Conservation (phyloP, 768 basidiomycete species). For the Pseudohyphozyma bogoriensis region DNA sequence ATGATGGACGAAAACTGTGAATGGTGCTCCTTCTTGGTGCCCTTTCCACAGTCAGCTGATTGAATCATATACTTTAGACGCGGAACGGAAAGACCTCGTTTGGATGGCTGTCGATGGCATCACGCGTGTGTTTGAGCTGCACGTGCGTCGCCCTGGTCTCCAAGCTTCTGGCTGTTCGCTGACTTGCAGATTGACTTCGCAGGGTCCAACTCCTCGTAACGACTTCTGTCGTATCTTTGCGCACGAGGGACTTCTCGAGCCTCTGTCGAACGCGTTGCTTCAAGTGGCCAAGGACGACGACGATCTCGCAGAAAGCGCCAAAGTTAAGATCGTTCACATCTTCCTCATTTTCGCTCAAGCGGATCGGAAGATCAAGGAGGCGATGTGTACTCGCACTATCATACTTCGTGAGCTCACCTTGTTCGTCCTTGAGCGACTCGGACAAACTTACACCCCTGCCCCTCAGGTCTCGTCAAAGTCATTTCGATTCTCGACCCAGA, state of each 20-base stretch:
- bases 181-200: conserved; percentile 35
- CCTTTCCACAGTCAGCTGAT: neutral
- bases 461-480: conserved; percentile 67
- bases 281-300: conserved; percentile 60
- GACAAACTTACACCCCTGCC: neutral
- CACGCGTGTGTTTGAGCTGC: conserved; percentile 83
- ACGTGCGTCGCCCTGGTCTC: conserved; percentile 26
- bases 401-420: conserved; percentile 57
- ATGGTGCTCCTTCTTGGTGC: neutral
- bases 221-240: conserved; percentile 99
- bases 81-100: conserved; percentile 79
- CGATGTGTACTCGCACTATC: conserved; percentile 79
- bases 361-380: conserved; percentile 84
- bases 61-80: neutral
- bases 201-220: conserved; percentile 92
- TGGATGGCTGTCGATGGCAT: conserved; percentile 90
- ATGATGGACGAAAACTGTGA: conserved; percentile 90
- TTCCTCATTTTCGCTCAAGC: conserved; percentile 85
- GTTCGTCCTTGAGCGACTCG: neutral
- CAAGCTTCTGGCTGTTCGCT: neutral
- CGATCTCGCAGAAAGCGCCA: conserved; percentile 56
- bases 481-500: conserved; percentile 81
- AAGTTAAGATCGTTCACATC: conserved; percentile 80
- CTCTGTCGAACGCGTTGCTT: conserved; percentile 76
- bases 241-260: conserved; percentile 85